These are phyloP conservation scores for Fermentozyma sake DNA, from an alignment of 1,139 yeast species.

Conservation along the genomic window DNA sequence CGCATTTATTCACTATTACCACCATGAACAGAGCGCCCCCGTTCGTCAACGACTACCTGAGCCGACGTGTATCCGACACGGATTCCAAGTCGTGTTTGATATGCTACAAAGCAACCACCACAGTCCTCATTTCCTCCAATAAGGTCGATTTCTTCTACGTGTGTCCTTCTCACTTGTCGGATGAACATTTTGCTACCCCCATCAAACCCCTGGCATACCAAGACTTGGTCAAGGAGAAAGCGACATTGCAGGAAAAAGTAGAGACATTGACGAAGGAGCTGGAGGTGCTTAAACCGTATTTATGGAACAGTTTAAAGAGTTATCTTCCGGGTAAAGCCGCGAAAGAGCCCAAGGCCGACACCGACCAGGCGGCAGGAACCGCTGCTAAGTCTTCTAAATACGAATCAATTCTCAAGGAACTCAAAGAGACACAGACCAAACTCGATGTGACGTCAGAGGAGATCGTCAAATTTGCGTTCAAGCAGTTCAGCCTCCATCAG, in stretches of 20 bases:
- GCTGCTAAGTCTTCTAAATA: slow-evolving; percentile 1
- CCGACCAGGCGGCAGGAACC: slow-evolving; percentile 7
- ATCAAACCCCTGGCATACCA: slow-evolving; percentile 44
- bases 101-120: slow-evolving; percentile 62
- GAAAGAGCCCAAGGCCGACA: slow-evolving; percentile 13
- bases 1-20: too few relatives aligned
- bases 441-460: slow-evolving; percentile 16
- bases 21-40: slow-evolving; percentile 19
- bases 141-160: slow-evolving; percentile 64
- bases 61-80: slow-evolving; percentile 53
- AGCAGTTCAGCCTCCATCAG: slow-evolving; percentile 46
- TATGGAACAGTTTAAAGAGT: slow-evolving; percentile 23
- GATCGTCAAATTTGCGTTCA: slow-evolving; percentile 29
- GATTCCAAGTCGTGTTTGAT: slow-evolving; percentile 57
- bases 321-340: slow-evolving; percentile 7
- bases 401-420: slow-evolving; percentile 17
- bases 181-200: slow-evolving; percentile 58
- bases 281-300: slow-evolving; percentile 28
- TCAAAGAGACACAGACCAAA: slow-evolving; percentile 14
- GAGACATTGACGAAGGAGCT: slow-evolving; percentile 11
- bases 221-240: slow-evolving; percentile 35
- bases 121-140: slow-evolving; percentile 53
- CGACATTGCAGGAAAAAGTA: slow-evolving; percentile 22
- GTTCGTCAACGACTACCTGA: slow-evolving; percentile 50
- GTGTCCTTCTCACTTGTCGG: slow-evolving; percentile 62